Conservation (phyloP, 208 protist species). For the Leptomonas pyrrhocoris region DNA sequence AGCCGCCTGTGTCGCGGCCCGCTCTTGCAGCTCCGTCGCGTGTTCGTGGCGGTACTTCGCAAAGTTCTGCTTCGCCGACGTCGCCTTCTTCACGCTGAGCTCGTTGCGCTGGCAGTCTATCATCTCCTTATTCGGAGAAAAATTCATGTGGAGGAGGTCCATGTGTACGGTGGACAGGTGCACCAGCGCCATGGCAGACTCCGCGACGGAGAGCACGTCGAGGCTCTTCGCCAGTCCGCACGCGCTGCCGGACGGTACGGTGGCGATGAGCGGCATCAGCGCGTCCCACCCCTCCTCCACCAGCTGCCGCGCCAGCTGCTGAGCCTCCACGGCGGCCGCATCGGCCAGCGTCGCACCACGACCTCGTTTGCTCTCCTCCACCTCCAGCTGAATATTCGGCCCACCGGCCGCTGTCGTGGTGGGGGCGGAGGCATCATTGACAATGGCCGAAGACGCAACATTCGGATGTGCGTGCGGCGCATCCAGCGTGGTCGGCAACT, state of each 20-base stretch:
- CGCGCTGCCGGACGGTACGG: slow-evolving; percentile 78
- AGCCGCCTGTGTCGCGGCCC: not conserved
- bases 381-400: not conserved
- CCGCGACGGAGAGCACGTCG: slow-evolving; percentile 45
- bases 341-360: slow-evolving; percentile 1
- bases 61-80: slow-evolving; percentile 31
- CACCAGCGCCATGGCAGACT: slow-evolving; percentile 69
- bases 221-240: slow-evolving; percentile 87
- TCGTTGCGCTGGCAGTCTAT: slow-evolving; percentile 28
- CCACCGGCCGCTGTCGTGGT: not conserved
- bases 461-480: not conserved
- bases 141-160: slow-evolving; percentile 70
- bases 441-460: not conserved
- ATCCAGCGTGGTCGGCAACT: slow-evolving; percentile 9
- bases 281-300: slow-evolving; percentile 46
- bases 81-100: slow-evolving; percentile 16
- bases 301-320: slow-evolving; percentile 10
- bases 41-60: slow-evolving; percentile 27
- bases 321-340: slow-evolving; percentile 5
- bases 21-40: slow-evolving; percentile 33
- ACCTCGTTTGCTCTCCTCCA: slow-evolving; percentile 21
- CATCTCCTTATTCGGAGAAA: slow-evolving; percentile 48
- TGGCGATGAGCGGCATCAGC: slow-evolving; percentile 69
- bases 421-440: not conserved
- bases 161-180: slow-evolving; percentile 61